Evolutionary conservation across 2,329 filamentous ascomycete genomes (phyloP).

Genomic region (Paraphaeosphaeria sporulosa): DNA sequence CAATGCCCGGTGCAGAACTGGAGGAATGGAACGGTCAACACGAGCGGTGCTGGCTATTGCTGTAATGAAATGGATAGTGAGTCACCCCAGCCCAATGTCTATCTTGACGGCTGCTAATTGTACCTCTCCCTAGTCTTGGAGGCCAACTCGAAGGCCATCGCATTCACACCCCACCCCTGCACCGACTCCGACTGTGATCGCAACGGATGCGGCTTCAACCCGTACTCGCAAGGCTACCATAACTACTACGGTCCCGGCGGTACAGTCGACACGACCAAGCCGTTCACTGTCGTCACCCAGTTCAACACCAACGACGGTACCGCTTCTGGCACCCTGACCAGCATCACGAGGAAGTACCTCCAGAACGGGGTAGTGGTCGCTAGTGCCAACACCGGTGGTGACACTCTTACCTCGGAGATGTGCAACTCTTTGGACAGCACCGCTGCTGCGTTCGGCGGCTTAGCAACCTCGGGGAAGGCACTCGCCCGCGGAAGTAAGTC

Average conservation of each 20-base stretch:
- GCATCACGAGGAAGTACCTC: slow-evolving; percentile 53
- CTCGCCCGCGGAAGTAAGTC: slow-evolving; percentile 55
- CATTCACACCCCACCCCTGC: slow-evolving; percentile 70
- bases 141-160: slow-evolving; percentile 68
- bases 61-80: slow-evolving; percentile 67
- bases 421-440: slow-evolving; percentile 4
- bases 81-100: slow-evolving; percentile 34
- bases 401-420: not conserved
- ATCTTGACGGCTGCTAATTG: not conserved
- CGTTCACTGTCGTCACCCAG: slow-evolving; percentile 57
- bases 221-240: slow-evolving; percentile 67
- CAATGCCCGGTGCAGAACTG: slow-evolving; percentile 24
- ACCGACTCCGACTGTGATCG: slow-evolving; percentile 63
- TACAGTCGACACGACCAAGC: slow-evolving; percentile 48
- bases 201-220: slow-evolving; percentile 67
- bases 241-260: slow-evolving; percentile 66
- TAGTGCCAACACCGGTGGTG: not conserved
- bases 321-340: slow-evolving; percentile 50
- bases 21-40: slow-evolving; percentile 50
- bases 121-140: slow-evolving; percentile 62
- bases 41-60: slow-evolving; percentile 48
- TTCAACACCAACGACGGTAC: slow-evolving; percentile 41
- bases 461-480: slow-evolving; percentile 60
- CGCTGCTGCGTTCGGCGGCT: slow-evolving; percentile 53
- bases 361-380: not conserved